These are phyloP conservation scores for Plenodomus biglobosus DNA, from an alignment of 2,329 filamentous ascomycete species.

Conservation along the genomic window DNA sequence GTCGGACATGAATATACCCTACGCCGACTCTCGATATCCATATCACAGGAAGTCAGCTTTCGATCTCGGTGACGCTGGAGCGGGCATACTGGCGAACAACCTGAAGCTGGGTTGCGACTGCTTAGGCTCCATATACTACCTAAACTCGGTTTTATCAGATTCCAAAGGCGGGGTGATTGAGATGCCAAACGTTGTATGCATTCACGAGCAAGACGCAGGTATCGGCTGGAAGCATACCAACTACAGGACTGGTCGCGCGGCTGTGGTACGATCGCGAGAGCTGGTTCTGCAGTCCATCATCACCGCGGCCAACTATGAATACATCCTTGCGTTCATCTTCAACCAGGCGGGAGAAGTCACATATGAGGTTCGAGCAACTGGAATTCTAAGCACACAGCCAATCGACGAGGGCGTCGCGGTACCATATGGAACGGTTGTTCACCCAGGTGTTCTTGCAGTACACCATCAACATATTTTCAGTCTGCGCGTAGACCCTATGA, in stretches of 20 bases:
- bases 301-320: constrained; percentile 72
- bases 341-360: constrained; percentile 68
- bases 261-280: constrained; percentile 64
- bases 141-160: constrained; percentile 60
- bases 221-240: constrained; percentile 74
- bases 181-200: constrained; percentile 68
- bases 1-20: constrained; percentile 67
- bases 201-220: constrained; percentile 71
- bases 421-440: constrained; percentile 68
- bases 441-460: constrained; percentile 67
- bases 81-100: constrained; percentile 69
- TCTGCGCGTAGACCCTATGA: constrained; percentile 52
- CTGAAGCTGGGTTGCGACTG: constrained; percentile 71
- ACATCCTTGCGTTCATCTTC: constrained; percentile 71
- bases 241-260: constrained; percentile 65
- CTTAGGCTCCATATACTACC: constrained; percentile 69
- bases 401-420: constrained; percentile 66
- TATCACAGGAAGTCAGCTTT: constrained; percentile 69
- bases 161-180: constrained; percentile 60
- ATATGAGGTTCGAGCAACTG: constrained; percentile 69
- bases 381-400: constrained; percentile 67
- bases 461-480: constrained; percentile 78
- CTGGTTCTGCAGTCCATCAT: constrained; percentile 70
- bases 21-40: constrained; percentile 65
- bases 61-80: constrained; percentile 67